Evolutionary conservation across 1,139 yeast species (phyloP).

Genomic region (Meyerozyma carpophila): DNA sequence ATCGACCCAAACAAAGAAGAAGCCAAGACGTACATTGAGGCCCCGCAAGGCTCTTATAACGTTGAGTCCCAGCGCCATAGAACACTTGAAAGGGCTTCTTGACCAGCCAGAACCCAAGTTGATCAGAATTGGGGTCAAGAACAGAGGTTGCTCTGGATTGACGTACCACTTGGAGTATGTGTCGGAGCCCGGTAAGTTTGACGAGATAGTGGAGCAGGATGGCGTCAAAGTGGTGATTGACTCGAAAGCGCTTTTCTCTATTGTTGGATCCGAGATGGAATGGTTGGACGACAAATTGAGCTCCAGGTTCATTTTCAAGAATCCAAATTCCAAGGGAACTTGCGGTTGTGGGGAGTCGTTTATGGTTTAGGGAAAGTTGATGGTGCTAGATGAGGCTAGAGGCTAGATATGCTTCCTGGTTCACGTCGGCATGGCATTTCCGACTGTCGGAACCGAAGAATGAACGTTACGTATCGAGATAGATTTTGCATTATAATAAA

Average conservation of each 20-base stretch:
- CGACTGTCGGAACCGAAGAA: neutral
- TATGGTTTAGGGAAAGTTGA: conserved; percentile 60
- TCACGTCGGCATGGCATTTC: neutral
- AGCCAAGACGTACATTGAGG: conserved; percentile 60
- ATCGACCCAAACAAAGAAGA: conserved; percentile 22
- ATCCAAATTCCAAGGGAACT: conserved; percentile 95
- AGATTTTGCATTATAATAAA: neutral
- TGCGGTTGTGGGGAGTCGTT: conserved; percentile 99
- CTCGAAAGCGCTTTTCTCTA: conserved; percentile 90
- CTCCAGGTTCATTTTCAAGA: conserved; percentile 83
- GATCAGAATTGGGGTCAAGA: conserved; percentile 89
- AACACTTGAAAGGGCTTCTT: conserved; percentile 60
- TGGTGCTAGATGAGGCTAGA: neutral
- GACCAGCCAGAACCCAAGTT: conserved; percentile 83
- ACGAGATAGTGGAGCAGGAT: conserved; percentile 87
- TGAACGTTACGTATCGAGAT: neutral
- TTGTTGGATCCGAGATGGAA: conserved; percentile 97
- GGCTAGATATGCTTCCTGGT: neutral
- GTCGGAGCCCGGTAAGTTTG: conserved; percentile 84
- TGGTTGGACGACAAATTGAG: conserved; percentile 93
- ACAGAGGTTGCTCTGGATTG: conserved; percentile 94
- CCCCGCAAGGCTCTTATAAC: conserved; percentile 89
- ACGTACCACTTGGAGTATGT: conserved; percentile 91
- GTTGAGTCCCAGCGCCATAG: conserved; percentile 66
- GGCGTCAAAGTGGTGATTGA: conserved; percentile 91